Base-by-base conservation (phyloP, 1,284 basidiomycete species). In the Vanrija pseudolonga region DNA sequence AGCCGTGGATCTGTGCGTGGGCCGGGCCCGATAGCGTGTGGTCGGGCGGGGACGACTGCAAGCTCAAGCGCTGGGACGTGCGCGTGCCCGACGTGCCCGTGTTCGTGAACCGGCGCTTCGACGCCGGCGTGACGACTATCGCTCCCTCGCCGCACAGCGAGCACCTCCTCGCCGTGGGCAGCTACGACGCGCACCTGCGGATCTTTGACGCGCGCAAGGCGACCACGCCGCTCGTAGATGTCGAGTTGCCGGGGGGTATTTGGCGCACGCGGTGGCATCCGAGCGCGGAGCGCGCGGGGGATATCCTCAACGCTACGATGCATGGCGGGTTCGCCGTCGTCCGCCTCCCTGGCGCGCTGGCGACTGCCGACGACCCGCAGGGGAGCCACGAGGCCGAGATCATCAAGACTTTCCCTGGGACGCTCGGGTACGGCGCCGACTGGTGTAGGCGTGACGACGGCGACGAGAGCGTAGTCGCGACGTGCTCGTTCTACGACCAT, bases 231-330 rank as follows among this genome's bases (percentile, higher is more conserved):
- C 57, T 98, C 3, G 72, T 76, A 0, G 78, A 83, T 40, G 81
- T 83, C 17, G 81, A 87, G 49, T 85, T 92, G 1, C 91, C 90
- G 1, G 96, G 96, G 3, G 96, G 96, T 2, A 88, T 87, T 12
- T 99, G 96, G 96, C 83, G 96, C 17, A 84, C 92, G 47, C 95
- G 96, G 72, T 98, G 94, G 91, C 92, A 98, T 72, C 91, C 93
- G 1, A 81, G 80, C 1, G 59, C 80, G 1, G 59, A 67, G 3
- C 82, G 86, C 38, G 80, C 79, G 56, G 67, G 80, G 22, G 87
- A 93, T 64, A 79, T 98, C 1, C 80, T 98, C 24, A 84, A 93
- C 11, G 96, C 92, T 0, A 90, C 89, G 69, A 99, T 98, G 96
- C 94, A 97, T 69, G 92, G 90, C 60, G 95, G 96, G 1, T 95